A percentile compares a stretch with the other conserved stretches of the same genome.
Evolutionary conservation across 257 asterid genomes (phyloP).

Genomic region (Salvia rosmarinus): DNA sequence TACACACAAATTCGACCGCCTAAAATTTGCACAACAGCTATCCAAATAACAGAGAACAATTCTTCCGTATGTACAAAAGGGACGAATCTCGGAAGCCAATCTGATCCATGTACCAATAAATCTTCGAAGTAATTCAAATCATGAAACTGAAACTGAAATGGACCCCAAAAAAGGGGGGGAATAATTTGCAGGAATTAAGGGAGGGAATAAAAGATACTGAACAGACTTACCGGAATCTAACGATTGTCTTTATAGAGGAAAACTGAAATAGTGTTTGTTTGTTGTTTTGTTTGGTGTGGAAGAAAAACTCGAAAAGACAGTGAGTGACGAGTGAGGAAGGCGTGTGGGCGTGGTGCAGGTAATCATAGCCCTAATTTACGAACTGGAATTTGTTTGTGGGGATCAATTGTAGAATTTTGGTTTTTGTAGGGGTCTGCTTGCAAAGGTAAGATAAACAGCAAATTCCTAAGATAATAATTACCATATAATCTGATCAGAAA

Average conservation of each 20-base stretch:
- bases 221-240: conserved; percentile 30
- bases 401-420: conserved; percentile 40
- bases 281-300: conserved; percentile 21
- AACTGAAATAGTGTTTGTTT: conserved; percentile 5
- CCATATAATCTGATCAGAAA: too few relatives aligned
- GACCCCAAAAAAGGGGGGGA: neutral
- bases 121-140: conserved; percentile 24
- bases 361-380: conserved; percentile 57
- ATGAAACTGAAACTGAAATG: conserved; percentile 38
- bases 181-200: conserved; percentile 32
- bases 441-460: neutral
- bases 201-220: conserved; percentile 11
- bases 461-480: too few relatives aligned
- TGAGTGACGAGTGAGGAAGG: conserved; percentile 51
- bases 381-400: conserved; percentile 28
- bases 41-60: neutral
- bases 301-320: conserved; percentile 29
- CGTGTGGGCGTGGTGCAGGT: conserved; percentile 57
- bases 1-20: conserved; percentile 15
- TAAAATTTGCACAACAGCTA: conserved; percentile 12
- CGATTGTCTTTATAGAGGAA: conserved; percentile 30
- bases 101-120: conserved; percentile 31
- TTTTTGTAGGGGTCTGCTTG: conserved; percentile 28
- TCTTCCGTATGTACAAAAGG: conserved; percentile 1
- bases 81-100: neutral